Evolutionary conservation across 2,329 filamentous ascomycete genomes (phyloP).

Genomic region (Rugonectria rugulosa): DNA sequence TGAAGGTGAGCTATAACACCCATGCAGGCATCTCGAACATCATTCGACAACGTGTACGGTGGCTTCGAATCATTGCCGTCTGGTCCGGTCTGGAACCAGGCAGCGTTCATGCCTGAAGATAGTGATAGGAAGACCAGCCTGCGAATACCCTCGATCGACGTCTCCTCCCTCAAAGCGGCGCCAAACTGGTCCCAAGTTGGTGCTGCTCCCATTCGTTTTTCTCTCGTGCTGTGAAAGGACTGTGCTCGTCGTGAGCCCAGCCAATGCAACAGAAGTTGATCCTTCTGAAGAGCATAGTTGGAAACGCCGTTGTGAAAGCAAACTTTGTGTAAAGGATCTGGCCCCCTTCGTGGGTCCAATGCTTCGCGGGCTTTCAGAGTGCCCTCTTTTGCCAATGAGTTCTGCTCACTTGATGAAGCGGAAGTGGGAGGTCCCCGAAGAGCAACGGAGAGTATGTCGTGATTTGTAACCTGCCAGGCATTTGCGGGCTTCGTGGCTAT

Average conservation of each 20-base stretch:
- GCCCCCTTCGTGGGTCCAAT: conserved; percentile 6
- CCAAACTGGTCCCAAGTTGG: conserved; percentile 25
- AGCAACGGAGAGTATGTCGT: conserved; percentile 53
- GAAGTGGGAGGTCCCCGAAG: conserved; percentile 39
- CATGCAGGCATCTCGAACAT: conserved; percentile 36
- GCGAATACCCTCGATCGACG: conserved; percentile 40
- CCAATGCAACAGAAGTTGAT: conserved; percentile 47
- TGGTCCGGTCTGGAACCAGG: conserved; percentile 23
- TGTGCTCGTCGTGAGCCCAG: conserved; percentile 40
- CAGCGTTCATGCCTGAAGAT: conserved; percentile 28
- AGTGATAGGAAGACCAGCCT: conserved; percentile 43
- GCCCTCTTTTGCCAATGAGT: too few relatives aligned
- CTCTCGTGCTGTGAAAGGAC: conserved; percentile 4
- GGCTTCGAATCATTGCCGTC: not conserved
- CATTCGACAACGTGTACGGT: conserved; percentile 23
- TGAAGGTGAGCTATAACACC: conserved; percentile 24
- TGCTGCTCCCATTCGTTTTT: conserved; percentile 1
- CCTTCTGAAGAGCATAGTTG: conserved; percentile 29
- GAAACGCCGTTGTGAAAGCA: conserved; percentile 33
- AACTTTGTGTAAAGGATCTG: conserved; percentile 28
- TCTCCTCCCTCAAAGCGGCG: conserved; percentile 31
- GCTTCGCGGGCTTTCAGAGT: conserved; percentile 15
- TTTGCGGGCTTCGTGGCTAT: conserved; percentile 34
- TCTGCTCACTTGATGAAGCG: conserved; percentile 25
- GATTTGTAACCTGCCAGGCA: conserved; percentile 50